Evolutionary conservation across 2,329 filamentous ascomycete species (phyloP).

Genomic region (Phaeophleospora eucalypticola): DNA sequence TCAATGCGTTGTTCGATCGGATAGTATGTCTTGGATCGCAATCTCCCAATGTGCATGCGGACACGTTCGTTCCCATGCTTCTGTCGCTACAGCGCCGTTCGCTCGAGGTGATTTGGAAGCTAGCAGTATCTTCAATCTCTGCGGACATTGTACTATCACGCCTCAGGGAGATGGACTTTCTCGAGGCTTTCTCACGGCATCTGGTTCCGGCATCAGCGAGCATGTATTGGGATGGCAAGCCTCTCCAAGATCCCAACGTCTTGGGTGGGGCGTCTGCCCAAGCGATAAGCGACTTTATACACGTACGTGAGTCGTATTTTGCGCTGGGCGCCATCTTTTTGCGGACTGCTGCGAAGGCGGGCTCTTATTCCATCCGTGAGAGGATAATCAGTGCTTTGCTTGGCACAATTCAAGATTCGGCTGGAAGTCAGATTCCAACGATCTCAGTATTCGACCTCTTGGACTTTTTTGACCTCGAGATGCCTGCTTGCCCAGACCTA

Average conservation of each 20-base stretch:
- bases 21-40: no score
- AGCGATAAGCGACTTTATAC: constrained; percentile 72
- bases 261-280: constrained; percentile 63
- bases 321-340: constrained; percentile 86
- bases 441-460: constrained; percentile 86
- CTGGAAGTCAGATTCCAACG: constrained; percentile 62
- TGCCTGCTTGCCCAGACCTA: constrained; percentile 41
- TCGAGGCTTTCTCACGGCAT: constrained; percentile 70
- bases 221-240: constrained; percentile 69
- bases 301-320: constrained; percentile 69
- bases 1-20: constrained; percentile 76
- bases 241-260: constrained; percentile 61
- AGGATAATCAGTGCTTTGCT: constrained; percentile 61
- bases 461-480: constrained; percentile 74
- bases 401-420: constrained; percentile 65
- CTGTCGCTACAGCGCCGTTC: constrained; percentile 42
- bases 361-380: constrained; percentile 49
- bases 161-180: constrained; percentile 71
- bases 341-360: constrained; percentile 54
- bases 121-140: constrained; percentile 82
- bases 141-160: constrained; percentile 70
- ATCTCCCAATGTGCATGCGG: no score
- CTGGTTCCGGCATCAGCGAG: constrained; percentile 67
- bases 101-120: constrained; percentile 63
- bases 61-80: no score